Base-by-base conservation (phyloP, 2,329 filamentous ascomycete species). In the Thielaviopsis populi region DNA sequence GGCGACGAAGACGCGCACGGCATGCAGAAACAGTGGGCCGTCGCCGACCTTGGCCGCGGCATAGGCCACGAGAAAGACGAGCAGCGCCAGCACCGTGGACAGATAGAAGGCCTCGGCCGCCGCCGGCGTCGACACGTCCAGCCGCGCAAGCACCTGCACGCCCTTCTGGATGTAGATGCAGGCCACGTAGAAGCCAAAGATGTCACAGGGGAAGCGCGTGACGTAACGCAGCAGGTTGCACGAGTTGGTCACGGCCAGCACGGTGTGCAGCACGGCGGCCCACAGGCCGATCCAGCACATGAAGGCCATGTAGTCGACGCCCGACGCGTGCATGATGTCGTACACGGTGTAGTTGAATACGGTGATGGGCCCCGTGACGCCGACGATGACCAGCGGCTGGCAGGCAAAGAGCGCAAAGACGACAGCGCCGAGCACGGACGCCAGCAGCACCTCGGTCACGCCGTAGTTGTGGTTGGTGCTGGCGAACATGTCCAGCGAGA, bases 331-430 rank as follows among this genome's bases (percentile, higher is more conserved):
- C 71, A 96, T 88, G 68, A 96, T 95, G 73, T 94, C 87, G 75
- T 91, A 95, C 2, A 95, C 89, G 2, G 91, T 96, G 71, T 95
- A 95, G 72, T 95, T 95, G 72, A 95, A 95, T 33, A 95, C 89
- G 17, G 91, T 95, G 65, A 96, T 95, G 2, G 90, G 90, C n/a
- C 84, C 84, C 11, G 90, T 95, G 1, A 96, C 90, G 24, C 91
- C 91, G 24, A 96, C 91, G 72, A 96, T 95, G 63, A 92, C 89
- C 65, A 96, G 76, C 6, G 91, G 91, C 71, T 96, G 91, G 30
- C 87, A 89, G 7, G 89, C 86, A 67, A 90, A 80, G 1, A 95
- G 68, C 2, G 88, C 79, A 72, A 95, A 96, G 1, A 95, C 88
- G 0, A 92, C 83, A 5, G 89, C 82, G 1, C 87, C 91, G 7